Conservation (phyloP, 306 rosid genomes). For the Ziziphus jujuba region DNA sequence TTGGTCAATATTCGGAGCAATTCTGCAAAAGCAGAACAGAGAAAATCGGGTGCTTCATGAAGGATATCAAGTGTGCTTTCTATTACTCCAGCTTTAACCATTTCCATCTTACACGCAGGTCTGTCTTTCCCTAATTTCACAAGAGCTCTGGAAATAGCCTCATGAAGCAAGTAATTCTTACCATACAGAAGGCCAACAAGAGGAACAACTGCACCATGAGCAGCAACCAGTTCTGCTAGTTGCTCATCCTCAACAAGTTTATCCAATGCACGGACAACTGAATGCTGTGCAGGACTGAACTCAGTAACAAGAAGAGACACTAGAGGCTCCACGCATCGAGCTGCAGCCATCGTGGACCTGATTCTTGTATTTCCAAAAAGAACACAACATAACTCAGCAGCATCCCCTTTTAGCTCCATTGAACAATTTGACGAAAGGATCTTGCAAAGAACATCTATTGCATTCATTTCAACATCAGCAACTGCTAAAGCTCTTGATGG, state of each 20-base stretch:
- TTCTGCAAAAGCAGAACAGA: slow-evolving; percentile 84
- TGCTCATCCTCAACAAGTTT: slow-evolving; percentile 98
- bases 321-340: slow-evolving; percentile 92
- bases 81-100: slow-evolving; percentile 95
- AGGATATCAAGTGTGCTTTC: slow-evolving; percentile 84
- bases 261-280: slow-evolving; percentile 91
- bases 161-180: slow-evolving; percentile 87
- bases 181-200: slow-evolving; percentile 90
- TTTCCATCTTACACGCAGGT: slow-evolving; percentile 96
- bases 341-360: slow-evolving; percentile 93
- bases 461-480: slow-evolving; percentile 99
- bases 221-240: slow-evolving; percentile 92
- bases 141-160: slow-evolving; percentile 88
- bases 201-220: slow-evolving; percentile 91
- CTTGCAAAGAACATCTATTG: slow-evolving; percentile 97
- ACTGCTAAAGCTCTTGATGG: slow-evolving; percentile 95
- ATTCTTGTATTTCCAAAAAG: slow-evolving; percentile 96
- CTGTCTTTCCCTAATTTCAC: slow-evolving; percentile 96
- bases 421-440: slow-evolving; percentile 90
- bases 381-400: slow-evolving; percentile 92
- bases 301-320: slow-evolving; percentile 87
- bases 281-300: slow-evolving; percentile 85
- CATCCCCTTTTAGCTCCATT: slow-evolving; percentile 91
- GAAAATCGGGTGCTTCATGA: slow-evolving; percentile 90
- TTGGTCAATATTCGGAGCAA: slow-evolving; percentile 94